Evolutionary conservation across 176 grass and related monocot species (phyloP).

Genomic region (Thalia dealbata): DNA sequence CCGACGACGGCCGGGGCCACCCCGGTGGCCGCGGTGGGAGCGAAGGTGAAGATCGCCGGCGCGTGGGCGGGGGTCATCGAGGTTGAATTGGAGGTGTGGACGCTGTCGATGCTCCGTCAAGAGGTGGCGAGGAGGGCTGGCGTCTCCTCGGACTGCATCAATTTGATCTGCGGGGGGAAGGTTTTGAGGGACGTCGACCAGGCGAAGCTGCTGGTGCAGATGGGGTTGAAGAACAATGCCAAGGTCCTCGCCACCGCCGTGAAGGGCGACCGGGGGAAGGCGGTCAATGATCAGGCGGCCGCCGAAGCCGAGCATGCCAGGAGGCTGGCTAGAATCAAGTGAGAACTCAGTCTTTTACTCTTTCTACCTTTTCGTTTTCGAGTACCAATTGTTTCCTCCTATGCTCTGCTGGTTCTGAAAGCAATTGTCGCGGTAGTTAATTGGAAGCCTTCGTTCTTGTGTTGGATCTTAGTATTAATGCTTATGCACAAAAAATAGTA

Average conservation of each 20-base stretch:
- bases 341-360: not conserved
- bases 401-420: not conserved
- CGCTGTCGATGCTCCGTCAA: conserved; percentile 77
- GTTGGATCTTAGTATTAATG: too few relatives aligned
- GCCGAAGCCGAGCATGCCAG: conserved; percentile 55
- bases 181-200: conserved; percentile 52
- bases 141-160: conserved; percentile 43
- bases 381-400: not conserved
- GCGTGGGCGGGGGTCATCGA: conserved; percentile 67
- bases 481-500: too few relatives aligned
- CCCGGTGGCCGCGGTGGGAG: conserved; percentile 9
- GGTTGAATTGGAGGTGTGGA: conserved; percentile 49
- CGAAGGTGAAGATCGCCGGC: conserved; percentile 52
- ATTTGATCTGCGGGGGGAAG: conserved; percentile 83
- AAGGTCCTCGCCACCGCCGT: conserved; percentile 67
- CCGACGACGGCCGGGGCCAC: not conserved
- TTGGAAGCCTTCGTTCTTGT: too few relatives aligned
- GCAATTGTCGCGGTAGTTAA: too few relatives aligned
- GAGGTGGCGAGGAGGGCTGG: conserved; percentile 62
- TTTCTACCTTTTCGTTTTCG: not conserved
- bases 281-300: conserved; percentile 19
- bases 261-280: conserved; percentile 8
- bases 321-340: conserved; percentile 63
- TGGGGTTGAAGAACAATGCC: conserved; percentile 59
- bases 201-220: conserved; percentile 25